Evolutionary conservation across 2,329 filamentous ascomycete species (phyloP), one percentile per base, ranked within the genome.

Genomic region (Calycina marina): DNA sequence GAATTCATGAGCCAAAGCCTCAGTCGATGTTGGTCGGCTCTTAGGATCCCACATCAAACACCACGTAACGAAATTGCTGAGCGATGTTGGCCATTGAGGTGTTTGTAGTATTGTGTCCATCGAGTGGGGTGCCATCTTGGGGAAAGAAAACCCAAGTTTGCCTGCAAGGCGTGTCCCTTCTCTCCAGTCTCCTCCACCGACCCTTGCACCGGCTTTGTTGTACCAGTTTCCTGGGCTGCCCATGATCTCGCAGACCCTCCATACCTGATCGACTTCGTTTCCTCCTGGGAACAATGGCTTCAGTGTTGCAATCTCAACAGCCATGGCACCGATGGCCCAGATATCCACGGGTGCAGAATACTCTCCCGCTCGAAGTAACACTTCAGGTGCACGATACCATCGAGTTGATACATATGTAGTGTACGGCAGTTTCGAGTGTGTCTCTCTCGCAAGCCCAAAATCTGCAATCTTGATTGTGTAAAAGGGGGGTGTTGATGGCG

Each of bases 391-490:
- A 42, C 77, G 69, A 52, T 83, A 98, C 90, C 90, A 98, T 57
- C 90, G 67, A 4, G 90, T 98, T 1, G 90, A 98, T 26, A 98
- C 90, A 48, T 98, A 98, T 2, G 90, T 98, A 0, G 90, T 98
- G 59, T 96, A 98, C 0, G 90, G 86, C 24, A 92, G 67, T 55
- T 90, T 93, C 1, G 90, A 96, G 54, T 96, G 85, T 0, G 86
- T 98, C 59, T 98, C 90, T 48, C 90, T 72, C n/a, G 90, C 90
- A 11, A 98, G 71, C 42, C 90, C 90, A 58, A 98, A 98, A 55
- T 98, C 90, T 49, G 90, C 90, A 48, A 98, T 93, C 63, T 98
- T 98, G 48, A 98, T 90, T 0, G 86, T 88, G 58, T 96, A 98
- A 2, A 77, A 70, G 3, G 88, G 84, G 13, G 90, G 90, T 14